Conservation (phyloP, 306 rosid genomes). For the Acacia confusa region DNA sequence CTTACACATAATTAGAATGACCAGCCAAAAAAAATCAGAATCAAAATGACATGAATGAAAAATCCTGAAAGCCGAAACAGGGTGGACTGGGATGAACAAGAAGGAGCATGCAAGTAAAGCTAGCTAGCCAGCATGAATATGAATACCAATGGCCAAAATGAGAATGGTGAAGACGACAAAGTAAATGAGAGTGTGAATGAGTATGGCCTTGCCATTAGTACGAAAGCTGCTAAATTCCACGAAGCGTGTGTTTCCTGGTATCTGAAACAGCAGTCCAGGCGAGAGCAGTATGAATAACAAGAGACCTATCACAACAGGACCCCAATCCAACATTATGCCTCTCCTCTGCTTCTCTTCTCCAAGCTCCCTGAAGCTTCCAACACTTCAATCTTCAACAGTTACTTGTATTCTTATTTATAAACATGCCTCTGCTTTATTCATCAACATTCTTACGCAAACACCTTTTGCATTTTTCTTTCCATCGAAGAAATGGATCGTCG, state of each 20-base stretch:
- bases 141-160: constrained; percentile 49
- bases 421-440: not conserved
- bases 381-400: not conserved
- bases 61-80: not conserved
- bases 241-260: constrained; percentile 44
- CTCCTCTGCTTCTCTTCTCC: not conserved
- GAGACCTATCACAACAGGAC: constrained; percentile 48
- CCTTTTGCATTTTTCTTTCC: constrained; percentile 13
- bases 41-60: not conserved
- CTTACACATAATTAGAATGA: not conserved
- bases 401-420: not conserved
- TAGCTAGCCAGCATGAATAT: constrained; percentile 39
- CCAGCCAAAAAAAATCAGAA: not conserved
- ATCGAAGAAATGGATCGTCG: constrained; percentile 32
- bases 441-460: constrained; percentile 38
- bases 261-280: constrained; percentile 58
- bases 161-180: constrained; percentile 54
- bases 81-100: not conserved
- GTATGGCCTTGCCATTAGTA: constrained; percentile 54
- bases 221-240: constrained; percentile 52
- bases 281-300: constrained; percentile 56
- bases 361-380: not conserved
- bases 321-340: constrained; percentile 56
- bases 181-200: constrained; percentile 53
- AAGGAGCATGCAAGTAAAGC: not conserved